phyloP scores from a whole-genome alignment of 2,329 filamentous ascomycete species.

The Nemania sp. region DNA sequence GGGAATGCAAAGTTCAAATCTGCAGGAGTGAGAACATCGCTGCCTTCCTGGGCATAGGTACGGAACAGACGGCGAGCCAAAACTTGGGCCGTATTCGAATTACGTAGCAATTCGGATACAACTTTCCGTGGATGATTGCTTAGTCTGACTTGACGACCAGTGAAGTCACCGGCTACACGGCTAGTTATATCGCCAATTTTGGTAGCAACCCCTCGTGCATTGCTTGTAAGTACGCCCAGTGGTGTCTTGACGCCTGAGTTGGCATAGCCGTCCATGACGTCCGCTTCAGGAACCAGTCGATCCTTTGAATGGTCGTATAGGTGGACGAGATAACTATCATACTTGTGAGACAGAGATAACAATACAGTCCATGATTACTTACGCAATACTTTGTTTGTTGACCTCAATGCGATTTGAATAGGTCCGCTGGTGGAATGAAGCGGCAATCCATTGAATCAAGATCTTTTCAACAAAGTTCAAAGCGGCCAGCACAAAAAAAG shows the following conservation, averaged over 20 bases:
- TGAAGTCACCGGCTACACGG: conserved; percentile 82
- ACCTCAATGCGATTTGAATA: conserved; percentile 89
- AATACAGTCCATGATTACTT: conserved; percentile 52
- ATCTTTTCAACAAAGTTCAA: conserved; percentile 92
- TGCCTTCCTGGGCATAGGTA: conserved; percentile 75
- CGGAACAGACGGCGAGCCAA: conserved; percentile 87
- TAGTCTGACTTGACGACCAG: conserved; percentile 71
- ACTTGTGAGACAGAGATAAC: conserved; percentile 62
- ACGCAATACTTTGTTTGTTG: conserved; percentile 84
- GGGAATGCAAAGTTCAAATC: conserved; percentile 81
- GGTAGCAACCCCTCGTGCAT: conserved; percentile 74
- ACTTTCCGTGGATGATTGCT: conserved; percentile 81
- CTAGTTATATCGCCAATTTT: conserved; percentile 86
- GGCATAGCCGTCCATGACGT: conserved; percentile 51
- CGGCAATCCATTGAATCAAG: conserved; percentile 91
- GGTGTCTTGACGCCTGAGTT: conserved; percentile 73
- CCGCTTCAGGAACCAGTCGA: conserved; percentile 61
- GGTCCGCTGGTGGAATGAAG: conserved; percentile 87
- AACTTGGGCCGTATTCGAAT: conserved; percentile 75
- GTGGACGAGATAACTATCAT: conserved; percentile 50
- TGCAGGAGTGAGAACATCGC: conserved; percentile 76
- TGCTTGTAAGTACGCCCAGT: conserved; percentile 71
- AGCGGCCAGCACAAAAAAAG: conserved; percentile 77
- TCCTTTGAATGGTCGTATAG: conserved; percentile 76
- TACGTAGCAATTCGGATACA: conserved; percentile 75